Conservation (phyloP, 352 stramenopile genomes). For the Pythium apleroticum region DNA sequence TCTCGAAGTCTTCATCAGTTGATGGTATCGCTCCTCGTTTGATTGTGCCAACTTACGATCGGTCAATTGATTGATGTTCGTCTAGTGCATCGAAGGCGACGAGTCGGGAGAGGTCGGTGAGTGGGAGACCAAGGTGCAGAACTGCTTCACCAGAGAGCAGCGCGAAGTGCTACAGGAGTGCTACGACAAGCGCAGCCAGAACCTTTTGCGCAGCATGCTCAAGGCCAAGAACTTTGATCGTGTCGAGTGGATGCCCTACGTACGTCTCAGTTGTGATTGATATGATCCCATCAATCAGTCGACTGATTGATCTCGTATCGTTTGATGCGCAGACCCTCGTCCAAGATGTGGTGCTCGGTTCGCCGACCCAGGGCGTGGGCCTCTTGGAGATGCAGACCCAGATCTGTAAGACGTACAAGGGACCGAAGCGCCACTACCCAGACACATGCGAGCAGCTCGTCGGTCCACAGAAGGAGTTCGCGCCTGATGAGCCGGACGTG, state of each 20-base stretch:
- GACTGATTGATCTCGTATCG: neutral
- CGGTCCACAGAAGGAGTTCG: slow-evolving; percentile 54
- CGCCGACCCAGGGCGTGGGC: slow-evolving; percentile 53
- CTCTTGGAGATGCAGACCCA: slow-evolving; percentile 55
- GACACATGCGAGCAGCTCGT: slow-evolving; percentile 51
- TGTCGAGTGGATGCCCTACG: slow-evolving; percentile 77
- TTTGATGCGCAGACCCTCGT: slow-evolving; percentile 50
- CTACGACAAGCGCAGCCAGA: slow-evolving; percentile 53
- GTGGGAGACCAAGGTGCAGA: slow-evolving; percentile 69
- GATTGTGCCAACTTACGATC: no score
- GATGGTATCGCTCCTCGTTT: no score
- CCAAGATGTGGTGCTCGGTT: slow-evolving; percentile 56
- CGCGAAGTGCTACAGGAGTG: slow-evolving; percentile 54
- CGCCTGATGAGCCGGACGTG: slow-evolving; percentile 31
- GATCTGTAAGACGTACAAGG: slow-evolving; percentile 70
- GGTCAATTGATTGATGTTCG: neutral
- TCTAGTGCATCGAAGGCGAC: slow-evolving; percentile 73
- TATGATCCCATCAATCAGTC: neutral
- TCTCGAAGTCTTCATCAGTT: slow-evolving; percentile 16
- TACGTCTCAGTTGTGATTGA: slow-evolving; percentile 27
- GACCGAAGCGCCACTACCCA: slow-evolving; percentile 62
- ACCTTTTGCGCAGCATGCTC: slow-evolving; percentile 68
- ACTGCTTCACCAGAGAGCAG: slow-evolving; percentile 69
- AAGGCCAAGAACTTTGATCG: slow-evolving; percentile 43
- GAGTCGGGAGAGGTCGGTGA: slow-evolving; percentile 67